phyloP scores from a whole-genome alignment of 352 stramenopile species.

The Globisporangium middletonii region DNA sequence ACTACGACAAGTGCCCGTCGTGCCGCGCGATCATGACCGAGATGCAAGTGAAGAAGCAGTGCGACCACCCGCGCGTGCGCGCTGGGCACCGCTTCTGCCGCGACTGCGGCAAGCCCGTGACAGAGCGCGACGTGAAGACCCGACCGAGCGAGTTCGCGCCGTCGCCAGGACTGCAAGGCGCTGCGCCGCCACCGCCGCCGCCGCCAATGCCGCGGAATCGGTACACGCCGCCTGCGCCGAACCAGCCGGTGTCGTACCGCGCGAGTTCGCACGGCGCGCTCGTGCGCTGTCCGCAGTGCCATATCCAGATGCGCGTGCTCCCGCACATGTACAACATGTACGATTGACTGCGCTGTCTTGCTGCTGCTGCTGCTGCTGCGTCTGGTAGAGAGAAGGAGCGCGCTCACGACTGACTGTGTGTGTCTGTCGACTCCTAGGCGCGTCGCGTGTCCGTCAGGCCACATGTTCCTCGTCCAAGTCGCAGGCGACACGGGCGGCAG shows the following conservation, averaged over 20 bases:
- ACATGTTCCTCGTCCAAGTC: conserved; percentile 86
- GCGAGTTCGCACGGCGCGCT: conserved; percentile 79
- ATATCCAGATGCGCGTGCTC: conserved; percentile 84
- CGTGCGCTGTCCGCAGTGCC: conserved; percentile 77
- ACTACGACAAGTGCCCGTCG: conserved; percentile 82
- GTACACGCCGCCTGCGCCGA: conserved; percentile 3
- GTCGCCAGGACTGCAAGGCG: background rate
- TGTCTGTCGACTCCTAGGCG: conserved; percentile 27
- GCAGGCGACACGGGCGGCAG: conserved; percentile 28
- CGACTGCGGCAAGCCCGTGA: conserved; percentile 59
- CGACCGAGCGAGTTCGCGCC: conserved; percentile 29
- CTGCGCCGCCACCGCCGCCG: background rate
- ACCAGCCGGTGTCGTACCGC: conserved; percentile 65
- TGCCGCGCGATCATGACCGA: conserved; percentile 70
- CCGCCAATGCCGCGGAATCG: conserved; percentile 1
- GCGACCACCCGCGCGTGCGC: conserved; percentile 78
- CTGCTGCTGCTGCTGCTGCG: background rate
- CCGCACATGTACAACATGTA: conserved; percentile 90
- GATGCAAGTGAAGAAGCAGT: conserved; percentile 82
- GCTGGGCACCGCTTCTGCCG: conserved; percentile 73
- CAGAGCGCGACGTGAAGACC: conserved; percentile 59
- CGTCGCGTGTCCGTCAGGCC: conserved; percentile 72
- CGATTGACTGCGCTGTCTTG: conserved; percentile 7
- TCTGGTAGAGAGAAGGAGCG: conserved; percentile 3
- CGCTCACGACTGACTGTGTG: conserved; percentile 1